phyloP scores from a whole-genome alignment of 257 asterid species.

The Nicotiana noctiflora region DNA sequence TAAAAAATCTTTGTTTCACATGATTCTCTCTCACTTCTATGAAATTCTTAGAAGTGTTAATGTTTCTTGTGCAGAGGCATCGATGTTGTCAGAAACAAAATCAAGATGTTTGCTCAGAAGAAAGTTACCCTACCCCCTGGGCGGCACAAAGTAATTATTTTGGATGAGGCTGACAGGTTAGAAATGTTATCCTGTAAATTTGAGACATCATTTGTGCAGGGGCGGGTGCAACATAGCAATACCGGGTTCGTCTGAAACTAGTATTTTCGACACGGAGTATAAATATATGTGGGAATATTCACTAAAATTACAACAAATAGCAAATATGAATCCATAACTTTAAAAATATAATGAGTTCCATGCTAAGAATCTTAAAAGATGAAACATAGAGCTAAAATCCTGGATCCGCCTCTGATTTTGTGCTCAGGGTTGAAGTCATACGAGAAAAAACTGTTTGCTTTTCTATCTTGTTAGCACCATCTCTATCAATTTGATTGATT shows the following conservation, averaged over 20 bases:
- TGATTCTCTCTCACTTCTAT: not conserved
- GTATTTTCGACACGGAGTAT: no score
- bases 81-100: constrained; percentile 93
- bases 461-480: not conserved
- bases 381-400: no score
- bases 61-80: constrained; percentile 58
- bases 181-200: constrained; percentile 4
- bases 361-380: no score
- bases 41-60: not conserved
- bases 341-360: no score
- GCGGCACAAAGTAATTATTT: constrained; percentile 76
- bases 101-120: constrained; percentile 98
- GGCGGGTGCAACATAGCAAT: no score
- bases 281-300: no score
- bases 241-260: no score
- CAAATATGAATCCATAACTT: no score
- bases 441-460: not conserved
- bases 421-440: not conserved
- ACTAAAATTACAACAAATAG: no score
- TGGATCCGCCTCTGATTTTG: no score
- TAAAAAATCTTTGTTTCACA: not conserved
- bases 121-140: constrained; percentile 88
- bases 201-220: not conserved
- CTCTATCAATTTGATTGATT: not conserved
- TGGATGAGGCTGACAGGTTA: constrained; percentile 99